Base-by-base conservation (phyloP, 2,329 filamentous ascomycete species). In the Penicillium psychrosexuale region DNA sequence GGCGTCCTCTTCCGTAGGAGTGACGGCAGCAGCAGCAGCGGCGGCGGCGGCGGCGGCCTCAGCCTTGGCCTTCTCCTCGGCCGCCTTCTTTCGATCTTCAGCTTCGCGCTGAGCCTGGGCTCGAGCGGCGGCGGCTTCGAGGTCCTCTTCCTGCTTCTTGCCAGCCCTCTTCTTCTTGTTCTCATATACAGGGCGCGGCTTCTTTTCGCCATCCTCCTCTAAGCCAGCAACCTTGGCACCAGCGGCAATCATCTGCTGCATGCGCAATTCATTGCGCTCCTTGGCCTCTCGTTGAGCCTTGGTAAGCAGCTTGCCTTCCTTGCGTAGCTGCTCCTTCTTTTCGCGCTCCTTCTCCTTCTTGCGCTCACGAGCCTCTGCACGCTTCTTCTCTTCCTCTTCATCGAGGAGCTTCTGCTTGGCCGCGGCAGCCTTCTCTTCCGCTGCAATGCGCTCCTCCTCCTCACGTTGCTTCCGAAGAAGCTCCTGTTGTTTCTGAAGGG, bases 51-150 rank as follows among this genome's bases (percentile, higher is more conserved):
- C 82, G 68, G 91, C 88, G 19, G 88, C 90, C 63, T 90, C 86
- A 48, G 88, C 90, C 69, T 92, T 90, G 40, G 86, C 89, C 42
- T 91, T 82, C 12, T 83, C 85, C 70, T 87, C 89, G 65, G 90
- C 90, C 68, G 93, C 90, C 70, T 83, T 82, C 69, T 79, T 78
- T 39, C 79, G 77, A 61, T 83, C 83, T 48, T 79, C 79, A 57
- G 74, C 75, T 62, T 78, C 71, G 57, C 75, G 74, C 64, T 77
- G 72, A 36, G 71, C 72, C 63, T 74, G 72, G 27, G 78, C 77
- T 40, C 76, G 72, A 45, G 77, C 77, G 43, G 77, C 77, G 28
- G 77, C 77, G 51, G 76, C 76, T 63, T 80, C 74, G 30, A 79
- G 68, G 52, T 84, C 82, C 54, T 84, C 82, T 17, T 82, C 81